Evolutionary conservation across 2,329 filamentous ascomycete genomes (phyloP).

Genomic region (Aspergillus quadrilineatus): DNA sequence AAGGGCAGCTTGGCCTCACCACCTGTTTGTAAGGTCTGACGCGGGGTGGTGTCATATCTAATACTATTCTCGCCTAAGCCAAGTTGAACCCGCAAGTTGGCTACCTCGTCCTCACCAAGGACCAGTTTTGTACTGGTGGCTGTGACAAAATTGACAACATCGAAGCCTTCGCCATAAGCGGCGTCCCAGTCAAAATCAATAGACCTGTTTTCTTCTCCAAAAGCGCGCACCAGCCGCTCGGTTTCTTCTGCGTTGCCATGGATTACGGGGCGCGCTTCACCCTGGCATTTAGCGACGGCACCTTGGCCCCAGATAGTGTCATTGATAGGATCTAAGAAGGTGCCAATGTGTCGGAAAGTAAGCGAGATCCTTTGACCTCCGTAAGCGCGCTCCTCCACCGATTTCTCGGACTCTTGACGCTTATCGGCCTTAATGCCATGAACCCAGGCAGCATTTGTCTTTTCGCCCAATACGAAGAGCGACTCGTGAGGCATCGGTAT

Average conservation of each 20-base stretch:
- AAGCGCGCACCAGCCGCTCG: conserved; percentile 67
- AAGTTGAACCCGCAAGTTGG: conserved; percentile 41
- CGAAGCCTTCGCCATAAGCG: conserved; percentile 76
- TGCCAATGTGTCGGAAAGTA: conserved; percentile 87
- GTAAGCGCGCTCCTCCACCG: conserved; percentile 67
- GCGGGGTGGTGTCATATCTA: conserved; percentile 29
- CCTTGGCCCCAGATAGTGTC: conserved; percentile 87
- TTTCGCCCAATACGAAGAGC: conserved; percentile 75
- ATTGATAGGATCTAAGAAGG: conserved; percentile 68
- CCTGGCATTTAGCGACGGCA: conserved; percentile 65
- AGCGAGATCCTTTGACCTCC: conserved; percentile 80
- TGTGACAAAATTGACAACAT: conserved; percentile 62
- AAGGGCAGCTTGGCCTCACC: conserved; percentile 18
- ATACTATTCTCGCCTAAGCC: conserved; percentile 41
- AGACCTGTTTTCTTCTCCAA: conserved; percentile 79
- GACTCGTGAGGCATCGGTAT: conserved; percentile 83
- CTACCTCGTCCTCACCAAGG: conserved; percentile 32
- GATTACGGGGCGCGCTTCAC: conserved; percentile 61
- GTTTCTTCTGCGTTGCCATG: conserved; percentile 68
- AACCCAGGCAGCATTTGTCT: conserved; percentile 82
- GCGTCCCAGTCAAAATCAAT: conserved; percentile 69
- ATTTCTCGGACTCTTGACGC: conserved; percentile 66
- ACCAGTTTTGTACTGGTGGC: conserved; percentile 32
- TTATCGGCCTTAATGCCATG: conserved; percentile 92
- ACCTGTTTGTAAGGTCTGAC: not conserved